Base-by-base conservation (phyloP, 352 stramenopile genomes). In the Pythium periplocum region DNA sequence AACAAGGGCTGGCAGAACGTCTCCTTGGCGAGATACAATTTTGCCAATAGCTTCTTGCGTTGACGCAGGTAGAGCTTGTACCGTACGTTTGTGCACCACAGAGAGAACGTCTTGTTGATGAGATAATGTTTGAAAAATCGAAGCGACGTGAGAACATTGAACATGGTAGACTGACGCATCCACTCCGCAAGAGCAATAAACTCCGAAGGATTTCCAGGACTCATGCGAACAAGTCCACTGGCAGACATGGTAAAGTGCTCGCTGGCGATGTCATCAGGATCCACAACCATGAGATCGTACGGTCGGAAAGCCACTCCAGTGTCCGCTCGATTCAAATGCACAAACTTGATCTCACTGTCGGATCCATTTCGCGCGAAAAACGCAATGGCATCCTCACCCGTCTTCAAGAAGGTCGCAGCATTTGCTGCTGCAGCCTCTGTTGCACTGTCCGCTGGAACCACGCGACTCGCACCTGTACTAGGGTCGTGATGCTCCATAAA, bases 101-200 rank as follows among this genome's bases (percentile, higher is more conserved):
- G 52, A 1, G 70, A 80, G 51, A 98, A 97, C 5, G 73, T 70
- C 57, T 98, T 98, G 48, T 80, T 79, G n/a, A 96, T 80, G 6
- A 98, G 66, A 55, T 97, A 98, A 51, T 96, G 72, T 68, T 95
- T 97, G 71, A 97, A 98, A 59, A 97, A 98, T 1, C 79, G 78
- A 10, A 98, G 86, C 31, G 81, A 95, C 36, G 84, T 91, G n/a
- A 98, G 75, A 32, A 98, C 87, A 54, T 97, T 98, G 49, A 98
- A 98, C 48, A 97, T 84, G 17, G 90, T 97, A 1, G 81, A 93
- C 59, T 97, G 83, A 4, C 92, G 80, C 86, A 98, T 97, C 93
- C 93, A 98, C 57, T 98, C 92, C 4, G 87, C 78, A 4, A 98
- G 73, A 9, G 94, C 78, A 35, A 96, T 90, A 45, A 98, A 98